Conservation (phyloP, 805 yeast genomes). For the Lipomyces anomalus region DNA sequence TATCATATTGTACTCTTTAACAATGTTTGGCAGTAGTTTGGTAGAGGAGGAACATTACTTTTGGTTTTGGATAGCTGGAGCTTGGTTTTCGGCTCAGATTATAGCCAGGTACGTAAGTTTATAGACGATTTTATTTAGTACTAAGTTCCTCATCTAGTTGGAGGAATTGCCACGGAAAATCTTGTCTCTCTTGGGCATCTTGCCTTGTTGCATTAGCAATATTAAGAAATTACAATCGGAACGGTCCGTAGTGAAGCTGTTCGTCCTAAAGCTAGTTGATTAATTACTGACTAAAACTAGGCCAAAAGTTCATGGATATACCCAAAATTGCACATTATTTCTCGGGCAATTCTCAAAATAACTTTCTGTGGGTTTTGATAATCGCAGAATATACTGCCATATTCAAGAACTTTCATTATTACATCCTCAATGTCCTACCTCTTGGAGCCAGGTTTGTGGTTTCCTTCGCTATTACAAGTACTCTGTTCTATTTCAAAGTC, state of each 20-base stretch:
- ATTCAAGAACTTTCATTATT: conserved; percentile 28
- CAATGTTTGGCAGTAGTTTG: conserved; percentile 79
- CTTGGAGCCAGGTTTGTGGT: conserved; percentile 41
- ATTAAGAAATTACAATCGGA: conserved; percentile 77
- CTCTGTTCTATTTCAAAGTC: conserved; percentile 51
- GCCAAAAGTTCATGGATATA: conserved; percentile 60
- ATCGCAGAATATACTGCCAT: conserved; percentile 37
- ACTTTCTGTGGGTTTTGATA: conserved; percentile 46
- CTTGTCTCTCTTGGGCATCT: conserved; percentile 23
- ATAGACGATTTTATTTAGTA: background rate
- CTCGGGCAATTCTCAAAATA: conserved; percentile 13
- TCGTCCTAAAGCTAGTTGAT: background rate
- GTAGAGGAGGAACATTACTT: conserved; percentile 95
- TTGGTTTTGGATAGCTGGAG: conserved; percentile 78
- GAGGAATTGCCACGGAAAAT: background rate
- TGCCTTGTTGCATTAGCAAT: conserved; percentile 44
- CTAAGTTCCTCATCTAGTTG: background rate
- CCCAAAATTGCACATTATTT: conserved; percentile 47
- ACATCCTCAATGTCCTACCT: conserved; percentile 27
- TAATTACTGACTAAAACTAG: background rate
- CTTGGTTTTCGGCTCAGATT: conserved; percentile 22
- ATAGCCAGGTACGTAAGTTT: background rate
- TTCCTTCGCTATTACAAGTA: conserved; percentile 42
- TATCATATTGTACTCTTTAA: conserved; percentile 41
- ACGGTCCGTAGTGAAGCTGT: conserved; percentile 43